Base-by-base conservation (phyloP, 2,329 filamentous ascomycete genomes). In the Epichloe gansuensis region DNA sequence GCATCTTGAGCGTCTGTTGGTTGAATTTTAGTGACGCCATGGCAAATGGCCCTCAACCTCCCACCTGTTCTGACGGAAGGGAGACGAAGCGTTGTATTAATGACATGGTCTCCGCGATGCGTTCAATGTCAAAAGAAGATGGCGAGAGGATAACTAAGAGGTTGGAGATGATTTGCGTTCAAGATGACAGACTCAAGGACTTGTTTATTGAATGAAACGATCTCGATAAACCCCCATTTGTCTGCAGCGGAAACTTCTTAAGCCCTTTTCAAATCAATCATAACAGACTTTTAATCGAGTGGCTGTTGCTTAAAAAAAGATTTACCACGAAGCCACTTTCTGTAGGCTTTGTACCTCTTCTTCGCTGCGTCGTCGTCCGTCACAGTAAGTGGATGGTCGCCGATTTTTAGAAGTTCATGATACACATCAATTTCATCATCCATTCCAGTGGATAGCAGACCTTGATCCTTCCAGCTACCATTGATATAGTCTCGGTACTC, bases 291-390 rank as follows among this genome's bases (percentile, higher is more conserved):
- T 69, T 70, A 79, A 56, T 79, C 77, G 50, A 80, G 74, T 45
- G 84, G 81, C 66, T 84, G 81, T 74, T 96, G 90, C 70, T 97
- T 97, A 67, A 97, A 97, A 17, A 61, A 97, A 77, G 89, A 95
- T 73, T 96, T 97, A 17, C 91, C 91, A 56, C 83, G 79, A 63
- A 98, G 74, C 91, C 93, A 98, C 69, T 96, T 94, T 61, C 84
- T 74, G 69, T 98, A 98, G 9, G 90, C 87, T 70, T 95, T 97
- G 68, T 98, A 98, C 59, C 93, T 76, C 76, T 97, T 96, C 77
- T 95, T 97, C 41, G 78, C 77, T 45, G 82, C 77, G 66, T 97
- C 93, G 62, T 94, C 90, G 44, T 90, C 84, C 1, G 82, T 84
- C 13, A 97, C 91, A 2, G 88, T 94, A 50, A 98, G 71, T 17